These are phyloP conservation scores for Emericellopsis atlantica DNA, from an alignment of 2,329 filamentous ascomycete species.

Conservation along the genomic window DNA sequence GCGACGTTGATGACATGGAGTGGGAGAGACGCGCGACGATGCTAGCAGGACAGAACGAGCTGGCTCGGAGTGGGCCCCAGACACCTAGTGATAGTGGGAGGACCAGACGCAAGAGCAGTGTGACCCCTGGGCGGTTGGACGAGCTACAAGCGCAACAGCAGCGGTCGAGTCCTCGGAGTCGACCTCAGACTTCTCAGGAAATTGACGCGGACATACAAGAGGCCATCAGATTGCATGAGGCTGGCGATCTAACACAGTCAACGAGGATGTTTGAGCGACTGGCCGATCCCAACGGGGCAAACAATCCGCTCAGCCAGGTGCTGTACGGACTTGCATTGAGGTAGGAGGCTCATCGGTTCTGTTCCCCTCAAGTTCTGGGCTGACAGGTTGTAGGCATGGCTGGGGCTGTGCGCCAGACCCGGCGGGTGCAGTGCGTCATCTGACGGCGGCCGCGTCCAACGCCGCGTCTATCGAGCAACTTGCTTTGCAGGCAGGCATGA, in stretches of 20 bases:
- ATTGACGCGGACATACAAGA: slow-evolving; percentile 72
- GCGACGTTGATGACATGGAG: slow-evolving; percentile 45
- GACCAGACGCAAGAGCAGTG: neutral
- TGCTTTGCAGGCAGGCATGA: slow-evolving; percentile 75
- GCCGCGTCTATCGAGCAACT: slow-evolving; percentile 76
- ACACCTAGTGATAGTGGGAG: slow-evolving; percentile 15
- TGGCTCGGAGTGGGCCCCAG: slow-evolving; percentile 27
- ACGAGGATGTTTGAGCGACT: slow-evolving; percentile 77
- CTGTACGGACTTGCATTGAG: slow-evolving; percentile 85
- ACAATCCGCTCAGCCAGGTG: slow-evolving; percentile 91
- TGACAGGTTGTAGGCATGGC: slow-evolving; percentile 53
- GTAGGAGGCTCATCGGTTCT: slow-evolving; percentile 33
- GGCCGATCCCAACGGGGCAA: slow-evolving; percentile 71
- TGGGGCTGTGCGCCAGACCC: slow-evolving; percentile 77
- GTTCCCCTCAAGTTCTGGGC: neutral
- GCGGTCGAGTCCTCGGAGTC: slow-evolving; percentile 2
- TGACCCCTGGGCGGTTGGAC: slow-evolving; percentile 10
- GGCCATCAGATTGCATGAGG: slow-evolving; percentile 88
- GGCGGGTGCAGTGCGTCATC: slow-evolving; percentile 64
- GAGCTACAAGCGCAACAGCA: slow-evolving; percentile 10
- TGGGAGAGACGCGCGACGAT: slow-evolving; percentile 96
- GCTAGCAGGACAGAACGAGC: slow-evolving; percentile 53
- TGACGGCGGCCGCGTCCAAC: slow-evolving; percentile 81
- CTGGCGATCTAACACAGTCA: slow-evolving; percentile 63
- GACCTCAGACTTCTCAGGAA: slow-evolving; percentile 31